Conservation (phyloP, 1,139 yeast species). For the Geotrichum europaeum region DNA sequence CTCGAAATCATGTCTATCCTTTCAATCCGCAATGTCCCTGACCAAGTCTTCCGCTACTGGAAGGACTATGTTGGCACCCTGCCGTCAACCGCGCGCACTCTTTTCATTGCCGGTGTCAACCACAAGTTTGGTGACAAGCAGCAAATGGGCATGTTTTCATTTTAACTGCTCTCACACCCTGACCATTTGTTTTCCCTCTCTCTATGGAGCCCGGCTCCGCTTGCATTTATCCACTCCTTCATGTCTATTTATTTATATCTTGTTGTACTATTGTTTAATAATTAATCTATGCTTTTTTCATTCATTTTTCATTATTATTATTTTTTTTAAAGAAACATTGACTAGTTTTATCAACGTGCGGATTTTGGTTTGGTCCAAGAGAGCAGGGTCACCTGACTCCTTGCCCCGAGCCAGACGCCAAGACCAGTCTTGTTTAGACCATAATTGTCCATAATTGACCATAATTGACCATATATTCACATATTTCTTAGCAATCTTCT, state of each 20-base stretch:
- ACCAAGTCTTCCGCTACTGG: constrained; percentile 16
- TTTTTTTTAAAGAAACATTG: too few species aligned
- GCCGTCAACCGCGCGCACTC: constrained; percentile 7
- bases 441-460: too few species aligned
- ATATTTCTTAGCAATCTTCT: neutral
- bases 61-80: constrained; percentile 15
- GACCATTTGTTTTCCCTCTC: neutral
- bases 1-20: constrained; percentile 4
- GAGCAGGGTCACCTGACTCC: neutral
- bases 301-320: neutral
- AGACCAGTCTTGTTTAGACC: too few species aligned
- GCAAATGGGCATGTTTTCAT: constrained; percentile 12
- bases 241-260: neutral
- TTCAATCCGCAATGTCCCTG: constrained; percentile 4
- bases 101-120: constrained; percentile 17
- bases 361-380: neutral
- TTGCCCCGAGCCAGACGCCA: neutral
- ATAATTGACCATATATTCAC: too few species aligned
- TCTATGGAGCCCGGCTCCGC: neutral
- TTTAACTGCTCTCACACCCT: neutral
- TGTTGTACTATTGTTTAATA: neutral
- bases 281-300: neutral
- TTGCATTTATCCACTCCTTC: neutral
- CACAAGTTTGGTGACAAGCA: constrained; percentile 12
- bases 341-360: too few species aligned